Evolutionary conservation across 345 rosid genomes (phyloP), one percentile per base, ranked within the genome.

Genomic region (Citropsis articulata): DNA sequence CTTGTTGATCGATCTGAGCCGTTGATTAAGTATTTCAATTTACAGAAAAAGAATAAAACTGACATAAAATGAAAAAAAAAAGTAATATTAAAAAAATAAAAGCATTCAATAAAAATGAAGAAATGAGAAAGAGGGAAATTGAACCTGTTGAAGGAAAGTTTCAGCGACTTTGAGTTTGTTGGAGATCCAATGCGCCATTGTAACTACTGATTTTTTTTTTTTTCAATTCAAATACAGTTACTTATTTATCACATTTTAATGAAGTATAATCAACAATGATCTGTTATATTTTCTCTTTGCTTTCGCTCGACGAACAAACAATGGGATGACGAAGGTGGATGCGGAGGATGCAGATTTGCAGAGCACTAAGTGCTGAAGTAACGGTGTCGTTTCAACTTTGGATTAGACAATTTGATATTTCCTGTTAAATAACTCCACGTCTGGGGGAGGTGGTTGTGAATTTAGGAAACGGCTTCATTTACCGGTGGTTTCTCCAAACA

Each of bases 171-270:
- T 95, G 88, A 95, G 98, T 79, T 93, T 95, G 42, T 90, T 90
- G 73, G 96, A 89, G 91, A 95, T 90, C 99, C 98, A 95, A 86
- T 91, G 90, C 69, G 98, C 88, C 99, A 95, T 95, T 21, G 68
- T 22, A 66, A 55, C 33, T 13, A 7, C 48, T 22, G 19, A 28
- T 68, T 61, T 13, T 35, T 61, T 19, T 35, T 12, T 5, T 24
- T 21, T 57, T 21, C 7, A 59, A 31, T 28, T 31, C 56, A n/a
- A 73, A 42, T 18, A 57, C 28, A 24, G 4, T 6, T 14, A 12
- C 12, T 48, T 31, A 6, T 27, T 25, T 42, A 65, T 48, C n/a
- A 4, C 62, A 27, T 48, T 70, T 48, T 19, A 50, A 69, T 42
- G 4, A 42, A 25, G 57, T 4, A 10, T 25, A 45, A 69, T 24